These are phyloP conservation scores for Parmelia sp. DNA, from an alignment of 495 filamentous ascomycete species.

Conservation along the genomic window DNA sequence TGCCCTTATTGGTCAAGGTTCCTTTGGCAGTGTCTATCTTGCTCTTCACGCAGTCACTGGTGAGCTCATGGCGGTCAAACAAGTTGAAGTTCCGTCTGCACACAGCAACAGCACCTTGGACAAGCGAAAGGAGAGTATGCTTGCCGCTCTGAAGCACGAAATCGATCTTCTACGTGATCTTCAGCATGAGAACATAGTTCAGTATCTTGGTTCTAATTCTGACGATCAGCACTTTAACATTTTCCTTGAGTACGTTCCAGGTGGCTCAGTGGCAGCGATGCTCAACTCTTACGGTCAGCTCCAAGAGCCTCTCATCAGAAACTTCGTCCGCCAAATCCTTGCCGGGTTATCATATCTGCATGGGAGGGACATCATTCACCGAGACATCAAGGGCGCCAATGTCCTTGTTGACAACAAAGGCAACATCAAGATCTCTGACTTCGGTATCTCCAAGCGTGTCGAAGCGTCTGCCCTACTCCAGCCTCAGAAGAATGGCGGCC, in stretches of 20 bases:
- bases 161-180: conserved; percentile 91
- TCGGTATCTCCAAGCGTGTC: conserved; percentile 96
- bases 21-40: conserved; percentile 93
- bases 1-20: conserved; percentile 91
- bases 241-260: conserved; percentile 98
- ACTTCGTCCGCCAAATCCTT: conserved; percentile 95
- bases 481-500: conserved; percentile 49
- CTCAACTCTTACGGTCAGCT: conserved; percentile 95
- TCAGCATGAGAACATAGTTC: conserved; percentile 95
- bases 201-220: conserved; percentile 89
- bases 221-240: conserved; percentile 94
- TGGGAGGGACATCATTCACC: conserved; percentile 91
- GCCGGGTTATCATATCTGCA: conserved; percentile 93
- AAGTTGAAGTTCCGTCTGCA: conserved; percentile 80
- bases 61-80: conserved; percentile 97
- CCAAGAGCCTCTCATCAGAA: conserved; percentile 86
- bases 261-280: conserved; percentile 95
- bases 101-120: conserved; percentile 74
- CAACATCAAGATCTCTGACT: conserved; percentile 98
- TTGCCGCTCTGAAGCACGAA: conserved; percentile 92
- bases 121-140: conserved; percentile 92
- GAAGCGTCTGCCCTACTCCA: conserved; percentile 65
- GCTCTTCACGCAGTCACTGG: conserved; percentile 96
- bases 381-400: conserved; percentile 98
- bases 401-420: conserved; percentile 99